Evolutionary conservation across 768 basidiomycete genomes (phyloP).

Genomic region (Daedaleopsis nitida): DNA sequence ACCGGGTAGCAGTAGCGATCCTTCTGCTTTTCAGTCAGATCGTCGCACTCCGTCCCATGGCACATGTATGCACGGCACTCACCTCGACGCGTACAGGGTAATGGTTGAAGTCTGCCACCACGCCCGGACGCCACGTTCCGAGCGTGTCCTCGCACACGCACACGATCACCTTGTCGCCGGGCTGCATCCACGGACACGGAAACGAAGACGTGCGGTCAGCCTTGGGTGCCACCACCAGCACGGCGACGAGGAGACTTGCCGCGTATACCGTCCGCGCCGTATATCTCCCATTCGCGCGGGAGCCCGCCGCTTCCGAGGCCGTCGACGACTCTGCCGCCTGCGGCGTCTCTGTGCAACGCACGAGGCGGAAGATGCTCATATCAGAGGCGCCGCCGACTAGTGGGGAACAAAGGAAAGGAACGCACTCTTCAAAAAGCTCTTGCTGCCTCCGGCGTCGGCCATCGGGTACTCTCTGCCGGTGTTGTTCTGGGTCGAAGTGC

Average conservation of each 20-base stretch:
- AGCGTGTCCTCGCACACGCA: neutral
- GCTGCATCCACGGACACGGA: neutral
- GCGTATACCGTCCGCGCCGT: neutral
- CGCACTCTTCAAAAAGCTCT: neutral
- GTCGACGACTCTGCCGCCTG: neutral
- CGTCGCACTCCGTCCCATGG: too few relatives aligned
- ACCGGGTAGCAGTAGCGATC: neutral
- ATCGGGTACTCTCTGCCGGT: neutral
- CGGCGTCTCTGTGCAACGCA: neutral
- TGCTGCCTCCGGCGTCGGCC: neutral
- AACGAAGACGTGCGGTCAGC: neutral
- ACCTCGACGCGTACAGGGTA: neutral
- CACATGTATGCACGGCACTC: too few relatives aligned
- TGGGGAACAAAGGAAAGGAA: neutral
- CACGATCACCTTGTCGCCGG: neutral
- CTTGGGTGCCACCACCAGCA: neutral
- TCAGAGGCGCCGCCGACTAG: neutral
- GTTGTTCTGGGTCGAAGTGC: neutral
- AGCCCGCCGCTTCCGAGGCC: too few relatives aligned
- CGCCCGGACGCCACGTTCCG: neutral
- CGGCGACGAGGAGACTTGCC: neutral
- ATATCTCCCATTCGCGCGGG: neutral
- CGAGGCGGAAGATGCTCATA: neutral
- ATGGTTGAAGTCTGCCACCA: neutral
- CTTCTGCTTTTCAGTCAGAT: neutral